Base-by-base conservation (phyloP, 768 basidiomycete genomes). In the Candolleomyces aberdarensis region DNA sequence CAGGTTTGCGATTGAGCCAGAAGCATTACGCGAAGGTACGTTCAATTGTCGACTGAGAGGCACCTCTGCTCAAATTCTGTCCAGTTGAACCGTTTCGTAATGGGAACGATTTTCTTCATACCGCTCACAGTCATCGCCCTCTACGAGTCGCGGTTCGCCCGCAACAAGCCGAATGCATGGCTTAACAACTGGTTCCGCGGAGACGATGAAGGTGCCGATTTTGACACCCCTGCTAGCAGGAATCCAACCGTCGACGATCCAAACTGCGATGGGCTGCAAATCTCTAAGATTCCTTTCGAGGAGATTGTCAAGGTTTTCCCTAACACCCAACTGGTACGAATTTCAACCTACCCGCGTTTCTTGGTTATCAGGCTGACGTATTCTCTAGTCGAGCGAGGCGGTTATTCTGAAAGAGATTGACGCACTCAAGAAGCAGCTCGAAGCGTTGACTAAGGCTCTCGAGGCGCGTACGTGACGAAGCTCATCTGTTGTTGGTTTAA, bases 51-150 rank as follows among this genome's bases (percentile, higher is more conserved):
- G 44, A 43, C 15, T 2, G 9, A 14, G 52, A 56, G 13, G 40
- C 47, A 65, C 39, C 68, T 32, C 15, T 43, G 26, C 51, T 22
- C 11, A 32, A 22, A 31, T n/a, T 26, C 9, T 58, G 13, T 44
- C 17, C 56, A 90, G 87, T 73, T 94, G 63, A 97, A 96, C 74
- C 85, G 87, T 57, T 69, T 78, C 65, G 80, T 92, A 57, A 96
- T 98, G 95, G 74, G 76, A 22, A 65, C 80, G 47, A 62, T 96
- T n/a, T 96, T 98, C 78, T 89, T 88, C 74, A 62, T 94, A 57
- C 94, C 94, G 3, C 77, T 97, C 32, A 75, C 80, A 3, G 55
- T 80, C 15, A 90, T 97, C 63, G 90, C 93, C 0, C 67, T 95
- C 39, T 89, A 79, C 66, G 96, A 97, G 75, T 81, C 91, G 0